phyloP scores from a whole-genome alignment of 305 asterid genomes.

The Nicotiana rustica region DNA sequence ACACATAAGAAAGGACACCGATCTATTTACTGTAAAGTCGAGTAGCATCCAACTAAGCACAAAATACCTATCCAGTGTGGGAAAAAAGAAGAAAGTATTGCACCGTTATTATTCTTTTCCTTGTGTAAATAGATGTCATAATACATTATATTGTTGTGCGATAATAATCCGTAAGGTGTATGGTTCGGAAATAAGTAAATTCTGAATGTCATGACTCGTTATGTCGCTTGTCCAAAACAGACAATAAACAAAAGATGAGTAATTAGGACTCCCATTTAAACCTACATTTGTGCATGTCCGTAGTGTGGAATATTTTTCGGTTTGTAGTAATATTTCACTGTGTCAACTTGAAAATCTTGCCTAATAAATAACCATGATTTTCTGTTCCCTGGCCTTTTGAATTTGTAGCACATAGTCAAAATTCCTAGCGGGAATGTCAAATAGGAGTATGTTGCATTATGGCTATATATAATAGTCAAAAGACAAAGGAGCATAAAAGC shows the following conservation, averaged over 20 bases:
- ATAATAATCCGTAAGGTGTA: background rate
- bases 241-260: background rate
- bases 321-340: background rate
- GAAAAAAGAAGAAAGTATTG: background rate
- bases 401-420: background rate
- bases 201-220: background rate
- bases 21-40: too few relatives aligned
- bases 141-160: background rate
- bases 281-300: background rate
- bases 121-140: too few relatives aligned
- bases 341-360: background rate
- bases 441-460: too few relatives aligned
- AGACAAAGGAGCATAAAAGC: background rate
- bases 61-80: background rate
- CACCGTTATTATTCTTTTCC: constrained; percentile 3
- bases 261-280: background rate
- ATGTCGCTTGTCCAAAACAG: background rate
- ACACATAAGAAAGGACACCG: background rate
- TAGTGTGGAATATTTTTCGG: background rate
- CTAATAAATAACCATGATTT: constrained; percentile 9
- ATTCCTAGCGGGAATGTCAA: constrained; percentile 4
- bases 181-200: background rate
- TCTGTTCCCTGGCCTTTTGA: background rate
- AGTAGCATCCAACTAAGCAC: background rate
- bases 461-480: background rate